A percentile compares a stretch with the other conserved stretches of the same genome.
Conservation (phyloP, 2,329 filamentous ascomycete genomes). For the Penicillium thymicola region DNA sequence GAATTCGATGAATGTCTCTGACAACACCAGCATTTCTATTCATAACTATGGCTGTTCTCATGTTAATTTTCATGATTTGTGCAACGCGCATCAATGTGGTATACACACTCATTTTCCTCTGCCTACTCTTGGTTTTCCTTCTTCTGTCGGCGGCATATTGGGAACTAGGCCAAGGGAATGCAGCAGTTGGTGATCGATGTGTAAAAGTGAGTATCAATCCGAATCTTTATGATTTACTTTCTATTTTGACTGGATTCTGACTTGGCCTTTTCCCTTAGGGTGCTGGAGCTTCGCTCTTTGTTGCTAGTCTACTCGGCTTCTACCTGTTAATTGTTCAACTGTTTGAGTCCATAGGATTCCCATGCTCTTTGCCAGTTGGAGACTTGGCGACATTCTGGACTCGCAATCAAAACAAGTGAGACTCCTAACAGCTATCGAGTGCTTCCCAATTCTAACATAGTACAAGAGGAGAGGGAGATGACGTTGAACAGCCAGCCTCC, state of each 20-base stretch:
- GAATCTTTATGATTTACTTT: no score
- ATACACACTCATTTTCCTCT: constrained; percentile 67
- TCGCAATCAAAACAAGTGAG: constrained; percentile 4
- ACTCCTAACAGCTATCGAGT: not conserved
- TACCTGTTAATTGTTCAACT: constrained; percentile 56
- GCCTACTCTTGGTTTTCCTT: constrained; percentile 57
- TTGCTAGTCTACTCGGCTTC: constrained; percentile 49
- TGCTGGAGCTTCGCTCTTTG: constrained; percentile 50
- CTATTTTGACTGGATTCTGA: not conserved
- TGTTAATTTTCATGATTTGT: constrained; percentile 65
- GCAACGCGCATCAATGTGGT: constrained; percentile 68
- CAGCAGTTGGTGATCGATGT: constrained; percentile 27
- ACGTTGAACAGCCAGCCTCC: not conserved
- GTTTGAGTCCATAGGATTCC: constrained; percentile 53
- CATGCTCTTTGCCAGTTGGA: constrained; percentile 48
- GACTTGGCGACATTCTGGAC: constrained; percentile 24
- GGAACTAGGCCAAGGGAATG: constrained; percentile 47
- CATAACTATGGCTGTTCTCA: constrained; percentile 64
- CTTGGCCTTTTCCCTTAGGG: constrained; percentile 22
- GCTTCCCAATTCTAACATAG: not conserved
- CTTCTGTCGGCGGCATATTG: constrained; percentile 62
- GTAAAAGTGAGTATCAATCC: constrained; percentile 21
- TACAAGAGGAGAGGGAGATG: not conserved
- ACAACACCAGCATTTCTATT: constrained; percentile 53
- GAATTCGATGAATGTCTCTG: not conserved